Evolutionary conservation across 805 yeast genomes (phyloP).

Genomic region (Scheffersomyces ergatensis): DNA sequence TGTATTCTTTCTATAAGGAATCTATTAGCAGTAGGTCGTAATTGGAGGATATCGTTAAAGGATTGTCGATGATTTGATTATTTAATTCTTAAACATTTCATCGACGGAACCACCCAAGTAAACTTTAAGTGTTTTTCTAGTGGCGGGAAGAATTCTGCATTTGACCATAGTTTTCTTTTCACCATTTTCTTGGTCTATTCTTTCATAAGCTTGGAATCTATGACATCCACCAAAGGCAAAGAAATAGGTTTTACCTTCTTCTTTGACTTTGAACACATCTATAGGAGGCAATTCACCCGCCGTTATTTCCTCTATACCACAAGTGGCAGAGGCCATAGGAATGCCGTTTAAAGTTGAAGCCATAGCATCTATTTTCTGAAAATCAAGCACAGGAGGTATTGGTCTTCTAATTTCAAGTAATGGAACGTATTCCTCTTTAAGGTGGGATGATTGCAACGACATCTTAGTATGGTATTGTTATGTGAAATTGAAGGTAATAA

Average conservation of each 20-base stretch:
- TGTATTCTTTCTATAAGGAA: too few relatives aligned
- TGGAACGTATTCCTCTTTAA: slow-evolving; percentile 61
- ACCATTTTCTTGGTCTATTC: slow-evolving; percentile 33
- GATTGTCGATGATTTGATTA: too few relatives aligned
- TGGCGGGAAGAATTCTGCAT: slow-evolving; percentile 73
- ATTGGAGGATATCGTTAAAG: too few relatives aligned
- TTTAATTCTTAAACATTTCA: slow-evolving; percentile 35
- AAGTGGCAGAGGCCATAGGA: slow-evolving; percentile 66
- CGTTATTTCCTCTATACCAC: slow-evolving; percentile 45
- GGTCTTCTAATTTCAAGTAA: slow-evolving; percentile 71
- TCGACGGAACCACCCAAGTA: slow-evolving; percentile 73
- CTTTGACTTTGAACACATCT: slow-evolving; percentile 69
- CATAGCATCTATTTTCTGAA: slow-evolving; percentile 76
- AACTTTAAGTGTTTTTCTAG: slow-evolving; percentile 61
- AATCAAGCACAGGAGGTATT: slow-evolving; percentile 79
- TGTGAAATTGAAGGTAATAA: too few relatives aligned
- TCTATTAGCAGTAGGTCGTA: too few relatives aligned
- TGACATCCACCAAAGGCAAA: slow-evolving; percentile 93
- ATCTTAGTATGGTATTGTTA: slow-evolving; percentile 27
- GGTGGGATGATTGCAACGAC: slow-evolving; percentile 67
- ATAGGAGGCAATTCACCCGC: slow-evolving; percentile 78
- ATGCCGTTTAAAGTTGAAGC: slow-evolving; percentile 61
- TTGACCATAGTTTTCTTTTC: slow-evolving; percentile 47
- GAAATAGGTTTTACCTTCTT: slow-evolving; percentile 58
- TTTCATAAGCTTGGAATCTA: slow-evolving; percentile 82